Conservation (phyloP, 495 filamentous ascomycete genomes). For the Bryoglossum gracile region DNA sequence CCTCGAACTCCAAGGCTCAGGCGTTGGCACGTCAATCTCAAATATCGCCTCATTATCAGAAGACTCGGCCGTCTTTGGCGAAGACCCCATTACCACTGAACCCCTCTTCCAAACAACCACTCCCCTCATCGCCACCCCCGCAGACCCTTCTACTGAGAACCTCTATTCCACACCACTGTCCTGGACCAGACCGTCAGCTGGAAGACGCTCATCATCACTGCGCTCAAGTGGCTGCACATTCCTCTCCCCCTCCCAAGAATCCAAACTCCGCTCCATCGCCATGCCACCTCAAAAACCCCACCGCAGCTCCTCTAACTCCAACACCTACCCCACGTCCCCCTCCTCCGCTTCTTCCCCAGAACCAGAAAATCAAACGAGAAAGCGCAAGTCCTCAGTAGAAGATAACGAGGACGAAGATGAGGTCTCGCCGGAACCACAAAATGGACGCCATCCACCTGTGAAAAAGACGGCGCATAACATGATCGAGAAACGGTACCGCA, state of each 20-base stretch:
- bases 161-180: conserved; percentile 19
- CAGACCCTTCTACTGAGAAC: conserved; percentile 10
- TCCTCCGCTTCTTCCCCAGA: conserved; percentile 12
- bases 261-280: conserved; percentile 14
- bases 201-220: neutral
- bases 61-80: conserved; percentile 16
- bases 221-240: neutral
- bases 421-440: neutral
- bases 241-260: conserved; percentile 17
- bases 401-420: conserved; percentile 18
- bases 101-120: conserved; percentile 20
- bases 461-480: conserved; percentile 99
- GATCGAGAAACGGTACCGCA: conserved; percentile 95
- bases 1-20: conserved; percentile 13
- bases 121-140: conserved; percentile 1
- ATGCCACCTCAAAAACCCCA: conserved; percentile 13
- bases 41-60: neutral
- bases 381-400: conserved; percentile 17
- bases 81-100: conserved; percentile 8
- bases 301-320: no score
- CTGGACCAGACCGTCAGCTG: conserved; percentile 12
- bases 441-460: conserved; percentile 50
- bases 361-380: neutral
- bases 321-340: conserved; percentile 12
- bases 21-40: no score